These are phyloP conservation scores for Irpex rosettiformis DNA, from an alignment of 1,284 basidiomycete genomes.

Conservation along the genomic window DNA sequence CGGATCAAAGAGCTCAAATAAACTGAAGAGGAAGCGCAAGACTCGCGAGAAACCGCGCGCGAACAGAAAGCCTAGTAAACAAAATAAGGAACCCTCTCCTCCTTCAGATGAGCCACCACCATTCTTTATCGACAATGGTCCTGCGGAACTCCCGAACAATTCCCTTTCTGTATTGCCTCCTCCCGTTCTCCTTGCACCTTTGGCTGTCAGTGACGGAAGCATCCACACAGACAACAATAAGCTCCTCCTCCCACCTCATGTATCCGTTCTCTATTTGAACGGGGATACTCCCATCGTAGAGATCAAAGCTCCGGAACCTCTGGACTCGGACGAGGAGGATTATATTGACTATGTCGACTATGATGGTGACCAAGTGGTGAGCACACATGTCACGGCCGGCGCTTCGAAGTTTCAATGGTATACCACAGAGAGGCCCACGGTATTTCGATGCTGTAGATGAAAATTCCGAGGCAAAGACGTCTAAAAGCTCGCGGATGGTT, in stretches of 20 bases:
- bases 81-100: neutral
- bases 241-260: slow-evolving; percentile 63
- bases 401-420: neutral
- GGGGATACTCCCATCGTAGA: slow-evolving; percentile 36
- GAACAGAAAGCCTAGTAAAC: neutral
- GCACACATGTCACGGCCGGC: slow-evolving; percentile 13
- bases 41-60: neutral
- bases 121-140: slow-evolving; percentile 54
- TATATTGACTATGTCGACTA: slow-evolving; percentile 76
- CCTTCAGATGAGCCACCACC: slow-evolving; percentile 17
- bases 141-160: slow-evolving; percentile 35
- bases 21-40: neutral
- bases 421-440: slow-evolving; percentile 39
- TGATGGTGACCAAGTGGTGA: slow-evolving; percentile 54
- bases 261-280: slow-evolving; percentile 46
- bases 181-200: neutral
- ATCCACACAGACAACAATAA: neutral
- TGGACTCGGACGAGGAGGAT: slow-evolving; percentile 44
- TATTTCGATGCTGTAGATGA: slow-evolving; percentile 53
- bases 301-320: slow-evolving; percentile 37
- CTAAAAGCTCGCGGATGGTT: slow-evolving; percentile 43
- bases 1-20: neutral
- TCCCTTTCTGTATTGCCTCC: neutral
- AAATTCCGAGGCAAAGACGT: slow-evolving; percentile 32
- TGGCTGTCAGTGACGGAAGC: neutral